Evolutionary conservation across 1,284 basidiomycete genomes (phyloP), one percentile per base, ranked within the genome.

Genomic region (Ustilago hordei): DNA sequence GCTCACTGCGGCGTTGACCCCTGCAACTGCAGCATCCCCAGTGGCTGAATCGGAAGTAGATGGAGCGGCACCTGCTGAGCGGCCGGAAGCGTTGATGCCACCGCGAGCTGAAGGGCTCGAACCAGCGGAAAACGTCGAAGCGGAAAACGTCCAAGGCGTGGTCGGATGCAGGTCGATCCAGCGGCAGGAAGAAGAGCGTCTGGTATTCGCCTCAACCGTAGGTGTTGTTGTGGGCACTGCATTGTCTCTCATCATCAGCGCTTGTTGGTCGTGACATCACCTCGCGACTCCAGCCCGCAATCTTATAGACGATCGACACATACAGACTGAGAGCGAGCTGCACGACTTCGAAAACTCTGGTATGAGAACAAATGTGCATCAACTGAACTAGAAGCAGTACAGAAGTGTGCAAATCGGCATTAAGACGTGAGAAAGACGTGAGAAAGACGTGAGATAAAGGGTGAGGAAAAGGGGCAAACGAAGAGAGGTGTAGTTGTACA

Each of bases 201-300:
- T 74, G 8, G 75, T 71, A 7, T 70, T 70, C 45, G 75, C 75
- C 5, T 74, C 75, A 11, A 78, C 75, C 1, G 48, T 68, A 1
- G 75, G 75, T 17, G 71, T 78, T 1, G 75, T 78, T 2, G 64
- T 74, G 0, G 75, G 75, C 13, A 71, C 75, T 4, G 64, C 56
- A 36, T 35, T 78, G 13, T 70, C 67, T n/a, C 52, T 71, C 17
- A n/a, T 74, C 19, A 67, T 78, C 61, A 60, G 75, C 54, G 61
- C 64, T 2, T 78, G 75, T 34, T 75, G 71, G 71, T 39, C 62
- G 1, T 74, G 53, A 35, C 9, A 23, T 55, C 54, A 23, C 19
- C 23, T 28, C 23, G 23, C 23, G 23, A 28, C 23, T 5, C 11
- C 4, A 31, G 19, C 19, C n/a, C 32, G 48, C 13, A 50, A 50